These are phyloP conservation scores for Botrytis cinerea DNA, from an alignment of 2,329 filamentous ascomycete genomes.

Conservation along the genomic window DNA sequence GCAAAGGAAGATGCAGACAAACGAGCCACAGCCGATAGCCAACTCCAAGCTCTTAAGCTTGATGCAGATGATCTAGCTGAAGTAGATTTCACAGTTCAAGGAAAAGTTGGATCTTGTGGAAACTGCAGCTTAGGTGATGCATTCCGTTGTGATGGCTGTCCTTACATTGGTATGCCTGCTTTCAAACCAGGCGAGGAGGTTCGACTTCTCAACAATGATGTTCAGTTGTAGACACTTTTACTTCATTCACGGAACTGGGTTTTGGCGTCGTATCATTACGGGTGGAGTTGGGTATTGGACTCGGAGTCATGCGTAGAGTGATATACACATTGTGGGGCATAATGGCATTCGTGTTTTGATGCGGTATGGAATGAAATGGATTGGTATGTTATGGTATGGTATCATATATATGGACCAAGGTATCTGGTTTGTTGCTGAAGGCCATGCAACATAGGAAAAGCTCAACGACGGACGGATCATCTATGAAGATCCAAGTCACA, in stretches of 20 bases:
- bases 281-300: conserved; percentile 12
- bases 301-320: conserved; percentile 15
- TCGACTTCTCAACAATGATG: conserved; percentile 78
- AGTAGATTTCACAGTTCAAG: conserved; percentile 95
- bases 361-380: not conserved
- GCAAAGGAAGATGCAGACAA: conserved; percentile 79
- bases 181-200: conserved; percentile 98
- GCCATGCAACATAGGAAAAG: not conserved
- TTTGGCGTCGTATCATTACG: conserved; percentile 1
- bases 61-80: conserved; percentile 79
- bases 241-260: not conserved
- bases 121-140: conserved; percentile 94
- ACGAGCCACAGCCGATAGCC: conserved; percentile 63
- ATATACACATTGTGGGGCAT: conserved; percentile 9
- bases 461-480: not conserved
- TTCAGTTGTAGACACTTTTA: conserved; percentile 64
- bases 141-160: conserved; percentile 72
- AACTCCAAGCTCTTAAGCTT: conserved; percentile 69
- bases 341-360: not conserved
- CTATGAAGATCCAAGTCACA: not conserved
- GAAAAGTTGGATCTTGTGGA: conserved; percentile 91
- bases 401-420: conserved; percentile 4
- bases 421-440: conserved; percentile 3
- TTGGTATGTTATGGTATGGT: not conserved
- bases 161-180: conserved; percentile 87